A percentile compares a stretch with the other conserved stretches of the same genome.
phyloP scores from a whole-genome alignment of 306 rosid genomes.

The Fragaria iinumae region DNA sequence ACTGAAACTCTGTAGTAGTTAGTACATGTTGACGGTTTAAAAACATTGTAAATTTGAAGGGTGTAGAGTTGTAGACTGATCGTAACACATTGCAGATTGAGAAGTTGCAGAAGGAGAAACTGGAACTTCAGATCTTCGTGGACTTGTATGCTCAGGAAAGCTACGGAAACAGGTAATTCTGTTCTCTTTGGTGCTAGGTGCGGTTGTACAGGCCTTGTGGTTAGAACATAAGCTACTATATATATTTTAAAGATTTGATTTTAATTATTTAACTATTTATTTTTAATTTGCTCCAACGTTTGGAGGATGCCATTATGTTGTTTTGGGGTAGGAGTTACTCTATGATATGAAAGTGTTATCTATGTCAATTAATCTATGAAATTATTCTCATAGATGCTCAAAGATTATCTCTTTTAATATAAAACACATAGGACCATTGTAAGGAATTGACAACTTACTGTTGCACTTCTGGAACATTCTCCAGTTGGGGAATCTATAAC shows the following conservation, averaged over 20 bases:
- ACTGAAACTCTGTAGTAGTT: neutral
- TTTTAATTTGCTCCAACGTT: neutral
- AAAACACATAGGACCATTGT: neutral
- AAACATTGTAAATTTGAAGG: neutral
- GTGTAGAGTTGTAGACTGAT: slow-evolving; percentile 10
- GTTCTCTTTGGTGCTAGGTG: slow-evolving; percentile 4
- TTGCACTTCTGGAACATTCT: neutral
- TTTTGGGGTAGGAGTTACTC: neutral
- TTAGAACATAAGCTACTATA: neutral
- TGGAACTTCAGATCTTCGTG: slow-evolving; percentile 61
- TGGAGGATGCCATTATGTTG: neutral
- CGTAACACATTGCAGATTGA: slow-evolving; percentile 59
- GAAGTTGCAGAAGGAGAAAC: slow-evolving; percentile 61
- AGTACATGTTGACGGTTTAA: neutral
- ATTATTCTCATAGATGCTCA: neutral
- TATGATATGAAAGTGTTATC: neutral
- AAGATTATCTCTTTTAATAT: neutral
- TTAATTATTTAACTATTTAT: neutral
- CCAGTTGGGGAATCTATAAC: neutral
- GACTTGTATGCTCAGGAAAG: slow-evolving; percentile 76
- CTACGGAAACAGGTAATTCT: slow-evolving; percentile 63
- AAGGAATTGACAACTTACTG: neutral
- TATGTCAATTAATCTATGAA: neutral
- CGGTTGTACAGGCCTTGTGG: neutral
- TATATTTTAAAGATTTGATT: neutral